Base-by-base conservation (phyloP, 2,329 filamentous ascomycete genomes). In the Atkinsonella texensis region DNA sequence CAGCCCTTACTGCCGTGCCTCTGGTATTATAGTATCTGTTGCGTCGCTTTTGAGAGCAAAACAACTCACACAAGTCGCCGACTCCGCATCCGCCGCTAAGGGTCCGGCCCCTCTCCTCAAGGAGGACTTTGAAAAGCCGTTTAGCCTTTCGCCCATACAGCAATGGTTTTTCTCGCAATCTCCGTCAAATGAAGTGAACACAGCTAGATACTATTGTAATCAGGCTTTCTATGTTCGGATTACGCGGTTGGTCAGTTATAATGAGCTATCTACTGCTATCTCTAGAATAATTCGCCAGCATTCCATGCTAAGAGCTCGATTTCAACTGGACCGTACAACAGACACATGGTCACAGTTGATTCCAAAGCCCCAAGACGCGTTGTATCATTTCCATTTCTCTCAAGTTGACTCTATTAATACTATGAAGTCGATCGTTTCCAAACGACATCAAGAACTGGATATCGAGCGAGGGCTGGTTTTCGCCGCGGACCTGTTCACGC, bases 391-490 rank as follows among this genome's bases (percentile, higher is more conserved):
- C 28, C 17, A n/a, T 17, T 47, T 43, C 18, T 49, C 12, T 11
- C 18, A 49, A 11, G 39, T 28, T 23, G 45, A 31, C 13, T 43
- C 45, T 11, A 23, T 52, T 39, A 11, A 38, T 18, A 15, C 5
- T 10, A 38, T 40, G 35, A 46, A 51, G 32, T 18, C 41, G 12
- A 47, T 45, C 17, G 33, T 35, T 4, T 12, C 46, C 20, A 45
- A 45, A 1, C 38, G 52, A 15, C n/a, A 53, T 41, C 10, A 20
- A 11, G 9, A 51, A 42, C 12, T 54, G 35, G 35, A 54, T 38
- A 52, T 49, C 3, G 43, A 52, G 42, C 32, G 35, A 1, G 64
- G 64, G 1, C 58, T 62, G 1, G 52, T 65, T 3, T 59, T 66
- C 31, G 38, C 48, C 0, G 49, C 49, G 3, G 53, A 55, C 23